These are phyloP conservation scores for Trametes meyenii DNA, from an alignment of 768 basidiomycete genomes.

Conservation along the genomic window DNA sequence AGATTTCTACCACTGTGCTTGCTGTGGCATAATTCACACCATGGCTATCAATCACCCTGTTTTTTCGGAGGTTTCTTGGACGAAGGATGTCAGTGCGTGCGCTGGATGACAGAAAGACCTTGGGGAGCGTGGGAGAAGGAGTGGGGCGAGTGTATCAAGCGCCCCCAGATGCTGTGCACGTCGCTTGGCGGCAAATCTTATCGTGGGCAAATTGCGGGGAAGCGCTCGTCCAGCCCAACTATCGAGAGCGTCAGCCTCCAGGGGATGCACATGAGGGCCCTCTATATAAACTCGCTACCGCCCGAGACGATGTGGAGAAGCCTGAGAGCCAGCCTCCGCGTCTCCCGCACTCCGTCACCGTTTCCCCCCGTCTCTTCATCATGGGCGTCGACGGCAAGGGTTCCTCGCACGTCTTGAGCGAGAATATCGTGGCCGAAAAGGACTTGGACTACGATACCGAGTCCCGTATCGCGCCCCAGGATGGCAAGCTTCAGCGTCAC, in stretches of 20 bases:
- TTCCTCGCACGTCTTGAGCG: slow-evolving; percentile 10
- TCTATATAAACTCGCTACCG: slow-evolving; percentile 14
- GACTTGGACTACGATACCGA: slow-evolving; percentile 23
- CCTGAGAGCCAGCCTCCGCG: slow-evolving; percentile 1
- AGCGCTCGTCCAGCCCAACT: too few species aligned
- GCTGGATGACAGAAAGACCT: too few species aligned
- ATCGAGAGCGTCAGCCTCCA: neutral
- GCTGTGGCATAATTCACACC: too few species aligned
- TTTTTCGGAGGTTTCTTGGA: too few species aligned
- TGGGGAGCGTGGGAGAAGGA: too few species aligned
- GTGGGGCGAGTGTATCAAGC: too few species aligned
- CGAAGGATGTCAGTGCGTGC: too few species aligned
- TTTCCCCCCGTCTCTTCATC: slow-evolving; percentile 2
- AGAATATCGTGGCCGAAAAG: slow-evolving; percentile 20
- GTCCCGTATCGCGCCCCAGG: slow-evolving; percentile 12
- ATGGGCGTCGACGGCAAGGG: slow-evolving; percentile 22
- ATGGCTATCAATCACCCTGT: too few species aligned
- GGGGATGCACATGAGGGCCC: neutral
- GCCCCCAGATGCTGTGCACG: neutral
- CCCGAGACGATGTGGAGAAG: neutral
- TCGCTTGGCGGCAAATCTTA: neutral
- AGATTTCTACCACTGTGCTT: too few species aligned
- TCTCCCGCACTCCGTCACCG: slow-evolving; percentile 8
- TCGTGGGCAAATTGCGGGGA: slow-evolving; percentile 6
- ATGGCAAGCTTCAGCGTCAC: slow-evolving; percentile 31